Percentiles rank a stretch among this genome's conserved stretches.
These are phyloP conservation scores for Stropharia rugosoannulata DNA, from an alignment of 768 basidiomycete genomes.

Conservation along the genomic window DNA sequence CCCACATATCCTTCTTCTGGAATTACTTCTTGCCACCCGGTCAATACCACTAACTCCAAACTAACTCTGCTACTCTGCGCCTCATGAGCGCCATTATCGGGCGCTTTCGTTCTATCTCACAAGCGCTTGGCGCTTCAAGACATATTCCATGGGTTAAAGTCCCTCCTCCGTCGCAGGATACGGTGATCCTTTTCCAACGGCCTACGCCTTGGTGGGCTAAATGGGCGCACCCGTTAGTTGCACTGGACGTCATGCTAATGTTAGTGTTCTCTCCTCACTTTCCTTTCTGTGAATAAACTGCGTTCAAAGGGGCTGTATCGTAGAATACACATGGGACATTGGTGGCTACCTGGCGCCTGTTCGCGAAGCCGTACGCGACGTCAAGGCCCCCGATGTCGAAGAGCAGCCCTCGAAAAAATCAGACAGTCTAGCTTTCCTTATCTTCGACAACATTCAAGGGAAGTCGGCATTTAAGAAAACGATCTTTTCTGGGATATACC, in stretches of 20 bases:
- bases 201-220: background rate
- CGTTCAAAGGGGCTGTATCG: slow-evolving; percentile 11
- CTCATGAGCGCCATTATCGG: background rate
- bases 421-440: background rate
- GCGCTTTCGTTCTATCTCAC: background rate
- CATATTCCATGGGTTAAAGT: background rate
- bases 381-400: background rate
- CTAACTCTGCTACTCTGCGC: background rate
- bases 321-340: slow-evolving; percentile 15
- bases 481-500: slow-evolving; percentile 4
- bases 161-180: slow-evolving; percentile 10
- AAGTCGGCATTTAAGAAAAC: background rate
- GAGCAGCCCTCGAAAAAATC: background rate
- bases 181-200: slow-evolving; percentile 3
- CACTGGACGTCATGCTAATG: slow-evolving; percentile 16
- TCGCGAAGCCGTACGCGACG: slow-evolving; percentile 1
- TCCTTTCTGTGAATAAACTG: background rate
- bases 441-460: background rate
- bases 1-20: too few relatives aligned
- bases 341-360: slow-evolving; percentile 3
- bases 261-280: slow-evolving; percentile 1
- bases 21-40: too few relatives aligned
- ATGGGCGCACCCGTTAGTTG: slow-evolving; percentile 12
- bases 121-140: background rate
- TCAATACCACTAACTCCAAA: background rate